Base-by-base conservation (phyloP, 345 rosid genomes). In the Iberis pinnata region DNA sequence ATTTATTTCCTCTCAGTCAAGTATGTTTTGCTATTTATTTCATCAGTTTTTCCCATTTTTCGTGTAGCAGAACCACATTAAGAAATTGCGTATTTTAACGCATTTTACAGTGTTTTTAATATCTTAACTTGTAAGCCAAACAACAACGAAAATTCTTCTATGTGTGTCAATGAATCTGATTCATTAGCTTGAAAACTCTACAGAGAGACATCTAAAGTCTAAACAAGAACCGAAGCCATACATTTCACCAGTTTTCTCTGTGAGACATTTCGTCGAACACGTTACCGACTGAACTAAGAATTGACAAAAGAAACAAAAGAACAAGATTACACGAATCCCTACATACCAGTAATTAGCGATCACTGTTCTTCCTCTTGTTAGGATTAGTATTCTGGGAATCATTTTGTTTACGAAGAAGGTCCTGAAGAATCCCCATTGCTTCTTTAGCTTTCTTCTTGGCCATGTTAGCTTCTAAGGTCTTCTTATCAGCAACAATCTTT, bases 361-460 rank as follows among this genome's bases (percentile, higher is more conserved):
- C 63, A n/a, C 12, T 22, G 47, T 1, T 2, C 61, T 60, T 68
- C 56, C 67, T 61, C 61, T 68, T 67, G 41, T 5, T 40, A 38
- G 71, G 52, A 43, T 48, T 60, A 8, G 8, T 12, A 8, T 15
- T 49, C 19, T 33, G 25, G 25, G 6, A 31, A 49, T 20, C 40
- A 1, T 56, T 43, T 44, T 50, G 40, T 9, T 2, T 17, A 17
- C 26, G 1, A 36, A 46, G 64, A 61, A 80, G 16, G 44, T 54
- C 60, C 13, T 74, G 70, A 56, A 80, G 73, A 55, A 59, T 46
- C 60, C 57, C 72, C 33, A 80, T 54, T 16, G 86, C 80, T 29
- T 61, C 75, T 40, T 56, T 62, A 42, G 86, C 86, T 57, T 55
- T 67, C 62, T 60, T 26, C 82, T 70, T 77, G 5, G 78, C 75